phyloP scores from a whole-genome alignment of 2,329 filamentous ascomycete species.

The Nemania sp. region DNA sequence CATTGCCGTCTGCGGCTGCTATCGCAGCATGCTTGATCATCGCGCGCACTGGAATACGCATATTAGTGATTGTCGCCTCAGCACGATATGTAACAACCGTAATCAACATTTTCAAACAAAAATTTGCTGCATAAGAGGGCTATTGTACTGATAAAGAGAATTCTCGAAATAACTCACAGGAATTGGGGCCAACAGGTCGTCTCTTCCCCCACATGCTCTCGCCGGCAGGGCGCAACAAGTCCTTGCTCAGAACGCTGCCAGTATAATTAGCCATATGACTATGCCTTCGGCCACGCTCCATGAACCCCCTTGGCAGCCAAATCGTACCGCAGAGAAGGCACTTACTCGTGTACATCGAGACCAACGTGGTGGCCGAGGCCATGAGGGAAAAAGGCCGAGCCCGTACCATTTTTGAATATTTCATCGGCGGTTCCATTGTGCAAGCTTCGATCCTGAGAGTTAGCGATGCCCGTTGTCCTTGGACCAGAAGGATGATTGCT shows the following conservation, averaged over 20 bases:
- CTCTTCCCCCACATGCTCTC: constrained; percentile 40
- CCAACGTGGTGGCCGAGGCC: constrained; percentile 68
- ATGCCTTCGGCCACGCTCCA: not conserved
- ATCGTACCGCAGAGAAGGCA: constrained; percentile 1
- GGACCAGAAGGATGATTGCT: not conserved
- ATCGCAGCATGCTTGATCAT: constrained; percentile 36
- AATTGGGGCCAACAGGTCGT: constrained; percentile 37
- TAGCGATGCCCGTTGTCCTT: not conserved
- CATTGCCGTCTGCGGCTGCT: not conserved
- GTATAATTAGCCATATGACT: not conserved
- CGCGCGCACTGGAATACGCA: too few relatives aligned
- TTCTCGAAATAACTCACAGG: too few relatives aligned
- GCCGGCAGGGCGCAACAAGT: constrained; percentile 36
- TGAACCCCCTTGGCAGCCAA: not conserved
- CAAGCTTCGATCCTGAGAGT: constrained; percentile 42
- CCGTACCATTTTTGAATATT: constrained; percentile 55
- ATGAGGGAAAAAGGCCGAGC: constrained; percentile 67
- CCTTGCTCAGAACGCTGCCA: constrained; percentile 37
- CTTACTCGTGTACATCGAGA: constrained; percentile 63
- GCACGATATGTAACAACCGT: too few relatives aligned
- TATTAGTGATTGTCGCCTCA: too few relatives aligned
- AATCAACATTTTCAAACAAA: too few relatives aligned
- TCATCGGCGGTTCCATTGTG: constrained; percentile 61
- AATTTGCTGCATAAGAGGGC: too few relatives aligned
- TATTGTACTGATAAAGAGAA: too few relatives aligned